phyloP scores from a whole-genome alignment of 495 filamentous ascomycete species.

The Penicillium steckii region DNA sequence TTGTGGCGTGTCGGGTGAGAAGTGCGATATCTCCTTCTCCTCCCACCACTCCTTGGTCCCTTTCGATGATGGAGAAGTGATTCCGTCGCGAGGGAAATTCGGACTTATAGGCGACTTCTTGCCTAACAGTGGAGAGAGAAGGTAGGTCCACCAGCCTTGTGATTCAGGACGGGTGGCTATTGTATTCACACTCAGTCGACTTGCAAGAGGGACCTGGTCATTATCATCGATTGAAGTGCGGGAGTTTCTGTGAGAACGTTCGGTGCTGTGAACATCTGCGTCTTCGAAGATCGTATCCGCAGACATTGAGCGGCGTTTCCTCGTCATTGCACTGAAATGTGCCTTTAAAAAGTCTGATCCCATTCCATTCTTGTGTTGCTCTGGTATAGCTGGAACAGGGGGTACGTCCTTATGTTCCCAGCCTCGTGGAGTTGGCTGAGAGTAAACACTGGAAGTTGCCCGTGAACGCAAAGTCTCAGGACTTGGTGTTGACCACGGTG shows the following conservation, averaged over 20 bases:
- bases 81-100: conserved; percentile 30
- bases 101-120: conserved; percentile 32
- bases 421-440: conserved; percentile 49
- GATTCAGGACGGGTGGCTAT: conserved; percentile 58
- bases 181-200: conserved; percentile 39
- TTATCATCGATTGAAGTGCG: conserved; percentile 13
- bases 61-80: conserved; percentile 29
- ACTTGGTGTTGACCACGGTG: conserved; percentile 51
- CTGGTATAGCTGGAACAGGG: conserved; percentile 64
- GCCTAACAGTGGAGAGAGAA: conserved; percentile 72
- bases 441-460: conserved; percentile 67
- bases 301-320: conserved; percentile 39
- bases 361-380: conserved; percentile 31
- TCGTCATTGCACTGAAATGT: conserved; percentile 26
- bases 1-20: conserved; percentile 31
- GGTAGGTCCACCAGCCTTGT: conserved; percentile 85
- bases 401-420: conserved; percentile 40
- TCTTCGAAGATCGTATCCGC: conserved; percentile 58
- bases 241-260: conserved; percentile 6
- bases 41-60: conserved; percentile 35
- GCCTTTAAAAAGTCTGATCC: conserved; percentile 35
- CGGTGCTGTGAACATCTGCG: conserved; percentile 32
- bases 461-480: conserved; percentile 31
- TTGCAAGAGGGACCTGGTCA: conserved; percentile 19
- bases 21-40: conserved; percentile 15